phyloP scores from a whole-genome alignment of 495 filamentous ascomycete genomes.

The Penicillium atrosanguineum region DNA sequence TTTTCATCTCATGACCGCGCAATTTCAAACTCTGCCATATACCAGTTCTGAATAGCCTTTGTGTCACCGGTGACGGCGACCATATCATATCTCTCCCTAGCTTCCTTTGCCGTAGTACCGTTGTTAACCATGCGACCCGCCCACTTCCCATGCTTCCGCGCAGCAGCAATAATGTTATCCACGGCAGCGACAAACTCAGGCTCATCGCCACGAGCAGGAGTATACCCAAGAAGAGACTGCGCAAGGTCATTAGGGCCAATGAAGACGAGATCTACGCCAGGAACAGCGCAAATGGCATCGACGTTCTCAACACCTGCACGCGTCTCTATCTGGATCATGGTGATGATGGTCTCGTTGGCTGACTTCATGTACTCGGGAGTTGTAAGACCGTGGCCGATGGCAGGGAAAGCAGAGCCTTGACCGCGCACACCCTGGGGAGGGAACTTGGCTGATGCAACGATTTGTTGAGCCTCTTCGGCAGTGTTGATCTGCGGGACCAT shows the following conservation, averaged over 20 bases:
- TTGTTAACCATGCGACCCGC: conserved; percentile 31
- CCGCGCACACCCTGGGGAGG: conserved; percentile 61
- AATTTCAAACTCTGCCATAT: conserved; percentile 32
- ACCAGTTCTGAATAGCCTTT: conserved; percentile 36
- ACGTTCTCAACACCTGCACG: conserved; percentile 29
- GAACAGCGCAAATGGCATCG: conserved; percentile 27
- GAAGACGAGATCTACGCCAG: conserved; percentile 32
- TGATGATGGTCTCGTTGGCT: conserved; percentile 32
- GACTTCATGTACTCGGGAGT: conserved; percentile 33
- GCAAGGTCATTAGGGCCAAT: conserved; percentile 37
- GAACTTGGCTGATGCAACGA: conserved; percentile 63
- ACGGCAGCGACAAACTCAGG: conserved; percentile 32
- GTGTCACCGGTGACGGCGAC: conserved; percentile 35
- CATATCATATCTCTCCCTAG: conserved; percentile 26
- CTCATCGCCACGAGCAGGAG: conserved; percentile 29
- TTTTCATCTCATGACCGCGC: conserved; percentile 24
- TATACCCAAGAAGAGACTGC: conserved; percentile 28
- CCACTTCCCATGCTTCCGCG: conserved; percentile 32
- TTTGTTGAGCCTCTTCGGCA: conserved; percentile 55
- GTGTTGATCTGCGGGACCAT: conserved; percentile 36
- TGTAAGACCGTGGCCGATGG: conserved; percentile 29
- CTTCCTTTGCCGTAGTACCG: conserved; percentile 24
- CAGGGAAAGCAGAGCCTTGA: conserved; percentile 22
- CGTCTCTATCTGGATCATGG: conserved; percentile 35
- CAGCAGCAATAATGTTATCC: conserved; percentile 32